Percentiles rank a stretch among this genome's conserved stretches.
These are phyloP conservation scores for Wickerhamiella sorbophila DNA, from an alignment of 805 yeast genomes.

Conservation along the genomic window DNA sequence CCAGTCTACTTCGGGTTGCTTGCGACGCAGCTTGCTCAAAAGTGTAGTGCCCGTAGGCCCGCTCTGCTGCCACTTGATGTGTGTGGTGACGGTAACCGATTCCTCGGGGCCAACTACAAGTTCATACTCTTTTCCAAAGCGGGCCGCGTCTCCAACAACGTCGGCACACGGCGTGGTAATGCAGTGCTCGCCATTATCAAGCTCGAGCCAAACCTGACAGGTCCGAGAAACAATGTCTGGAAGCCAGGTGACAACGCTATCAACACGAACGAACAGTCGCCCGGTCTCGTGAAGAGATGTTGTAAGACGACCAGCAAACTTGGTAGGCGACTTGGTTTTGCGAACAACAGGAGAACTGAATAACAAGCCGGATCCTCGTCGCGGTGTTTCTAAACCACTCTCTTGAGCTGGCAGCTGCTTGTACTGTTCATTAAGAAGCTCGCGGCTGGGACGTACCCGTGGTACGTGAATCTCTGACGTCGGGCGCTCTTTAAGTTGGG, in stretches of 20 bases:
- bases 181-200: conserved; percentile 75
- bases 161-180: conserved; percentile 42
- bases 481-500: not conserved
- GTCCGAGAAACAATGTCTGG: conserved; percentile 31
- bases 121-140: conserved; percentile 59
- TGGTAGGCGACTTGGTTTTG: not conserved
- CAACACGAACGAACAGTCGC: conserved; percentile 32
- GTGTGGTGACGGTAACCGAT: conserved; percentile 47
- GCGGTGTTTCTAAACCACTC: not conserved
- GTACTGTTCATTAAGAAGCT: not conserved
- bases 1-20: conserved; percentile 27
- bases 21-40: conserved; percentile 1
- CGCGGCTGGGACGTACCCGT: not conserved
- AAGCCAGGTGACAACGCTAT: conserved; percentile 33
- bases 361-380: not conserved
- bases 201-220: conserved; percentile 33
- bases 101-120: conserved; percentile 40
- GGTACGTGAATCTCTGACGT: not conserved
- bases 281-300: conserved; percentile 27
- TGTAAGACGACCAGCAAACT: conserved; percentile 13
- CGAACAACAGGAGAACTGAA: not conserved
- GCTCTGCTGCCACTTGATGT: conserved; percentile 2
- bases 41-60: not conserved
- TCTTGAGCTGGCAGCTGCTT: not conserved
- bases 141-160: conserved; percentile 22